Evolutionary conservation across 768 basidiomycete genomes (phyloP).

Genomic region (Hygrocybe punicea): DNA sequence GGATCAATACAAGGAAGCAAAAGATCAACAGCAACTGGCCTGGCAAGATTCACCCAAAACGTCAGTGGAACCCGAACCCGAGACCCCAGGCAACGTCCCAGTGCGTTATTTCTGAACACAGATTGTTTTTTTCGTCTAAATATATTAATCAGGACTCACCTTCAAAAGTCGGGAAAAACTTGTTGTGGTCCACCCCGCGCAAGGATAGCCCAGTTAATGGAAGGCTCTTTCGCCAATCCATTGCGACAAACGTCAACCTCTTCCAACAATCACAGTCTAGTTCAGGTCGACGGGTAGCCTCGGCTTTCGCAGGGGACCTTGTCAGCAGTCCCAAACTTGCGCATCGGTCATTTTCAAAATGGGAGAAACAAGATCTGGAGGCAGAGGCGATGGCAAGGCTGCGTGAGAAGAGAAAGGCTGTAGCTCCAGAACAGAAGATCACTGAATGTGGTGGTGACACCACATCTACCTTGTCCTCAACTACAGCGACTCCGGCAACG

Average conservation of each 20-base stretch:
- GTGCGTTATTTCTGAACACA: constrained; percentile 18
- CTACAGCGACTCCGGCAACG: neutral
- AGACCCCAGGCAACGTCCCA: constrained; percentile 38
- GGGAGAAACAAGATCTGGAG: constrained; percentile 85
- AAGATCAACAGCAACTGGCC: constrained; percentile 55
- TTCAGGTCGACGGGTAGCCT: constrained; percentile 4
- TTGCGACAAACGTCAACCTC: constrained; percentile 48
- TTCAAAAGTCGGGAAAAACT: constrained; percentile 52
- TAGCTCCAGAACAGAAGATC: constrained; percentile 7
- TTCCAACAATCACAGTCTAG: constrained; percentile 34
- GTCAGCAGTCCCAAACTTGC: constrained; percentile 10
- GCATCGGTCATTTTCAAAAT: constrained; percentile 56
- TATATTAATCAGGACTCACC: constrained; percentile 11
- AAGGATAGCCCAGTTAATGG: constrained; percentile 24
- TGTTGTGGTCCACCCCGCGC: constrained; percentile 53
- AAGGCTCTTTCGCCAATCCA: constrained; percentile 46
- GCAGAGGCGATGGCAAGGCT: constrained; percentile 75
- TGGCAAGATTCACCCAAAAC: constrained; percentile 63
- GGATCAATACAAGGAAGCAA: constrained; percentile 64
- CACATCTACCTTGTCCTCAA: neutral
- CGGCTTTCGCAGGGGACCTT: neutral
- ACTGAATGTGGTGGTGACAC: neutral
- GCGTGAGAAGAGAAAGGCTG: constrained; percentile 42
- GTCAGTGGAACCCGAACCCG: constrained; percentile 46
- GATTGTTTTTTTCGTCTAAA: constrained; percentile 1